phyloP scores from a whole-genome alignment of 2,329 filamentous ascomycete genomes.

The Delphinella strobiligena region DNA sequence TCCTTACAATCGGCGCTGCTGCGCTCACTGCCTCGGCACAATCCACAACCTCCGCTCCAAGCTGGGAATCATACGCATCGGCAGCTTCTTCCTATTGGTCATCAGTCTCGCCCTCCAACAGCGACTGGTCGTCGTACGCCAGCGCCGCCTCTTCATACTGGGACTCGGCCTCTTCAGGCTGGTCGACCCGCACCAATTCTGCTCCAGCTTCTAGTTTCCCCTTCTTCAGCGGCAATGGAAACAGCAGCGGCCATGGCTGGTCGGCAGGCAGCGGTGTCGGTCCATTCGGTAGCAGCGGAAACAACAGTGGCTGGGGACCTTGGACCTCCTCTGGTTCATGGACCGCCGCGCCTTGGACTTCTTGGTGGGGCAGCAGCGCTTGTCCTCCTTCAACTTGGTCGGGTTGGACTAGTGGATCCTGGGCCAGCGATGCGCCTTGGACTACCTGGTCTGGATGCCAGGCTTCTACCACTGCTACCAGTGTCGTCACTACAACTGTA shows the following conservation, averaged over 20 bases:
- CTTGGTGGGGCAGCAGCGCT: conserved; percentile 22
- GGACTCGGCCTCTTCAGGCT: not conserved
- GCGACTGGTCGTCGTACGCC: conserved; percentile 7
- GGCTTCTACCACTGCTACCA: conserved; percentile 20
- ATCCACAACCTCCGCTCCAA: conserved; percentile 13
- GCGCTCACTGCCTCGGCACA: conserved; percentile 3
- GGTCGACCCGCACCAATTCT: not conserved
- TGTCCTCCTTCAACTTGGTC: conserved; percentile 22
- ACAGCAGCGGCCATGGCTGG: conserved; percentile 10
- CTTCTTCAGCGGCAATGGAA: conserved; percentile 9
- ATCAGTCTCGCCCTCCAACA: conserved; percentile 3
- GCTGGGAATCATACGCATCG: conserved; percentile 19
- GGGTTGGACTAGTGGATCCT: conserved; percentile 22
- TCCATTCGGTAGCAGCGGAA: conserved; percentile 10
- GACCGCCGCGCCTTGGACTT: conserved; percentile 23
- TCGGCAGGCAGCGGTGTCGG: conserved; percentile 10
- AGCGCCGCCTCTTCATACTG: conserved; percentile 8
- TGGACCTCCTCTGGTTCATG: conserved; percentile 18
- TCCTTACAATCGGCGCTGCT: conserved; percentile 5
- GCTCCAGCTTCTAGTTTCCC: conserved; percentile 5
- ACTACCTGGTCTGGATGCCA: conserved; percentile 23
- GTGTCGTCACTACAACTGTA: conserved; percentile 17
- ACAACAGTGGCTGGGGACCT: conserved; percentile 20
- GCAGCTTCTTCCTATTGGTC: conserved; percentile 13
- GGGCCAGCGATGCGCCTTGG: conserved; percentile 21